Evolutionary conservation across 176 grass and related monocot genomes (phyloP).

Genomic region (Alopecurus myosuroides): DNA sequence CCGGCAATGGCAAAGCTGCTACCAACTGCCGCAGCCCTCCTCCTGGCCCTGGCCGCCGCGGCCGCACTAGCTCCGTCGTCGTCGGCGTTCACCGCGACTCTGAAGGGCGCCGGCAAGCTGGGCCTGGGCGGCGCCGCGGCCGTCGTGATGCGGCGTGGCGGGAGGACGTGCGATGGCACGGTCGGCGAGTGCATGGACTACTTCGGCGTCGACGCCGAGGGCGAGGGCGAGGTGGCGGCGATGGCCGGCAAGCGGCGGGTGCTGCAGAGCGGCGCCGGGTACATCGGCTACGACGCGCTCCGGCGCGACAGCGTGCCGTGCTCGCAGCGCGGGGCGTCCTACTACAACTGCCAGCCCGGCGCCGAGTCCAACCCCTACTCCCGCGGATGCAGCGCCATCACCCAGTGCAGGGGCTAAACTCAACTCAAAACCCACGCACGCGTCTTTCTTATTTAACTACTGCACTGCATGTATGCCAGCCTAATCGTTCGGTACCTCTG

Average conservation of each 20-base stretch:
- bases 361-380: slow-evolving; percentile 62
- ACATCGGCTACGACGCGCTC: slow-evolving; percentile 85
- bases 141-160: slow-evolving; percentile 26
- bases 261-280: slow-evolving; percentile 44
- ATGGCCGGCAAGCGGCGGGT: slow-evolving; percentile 39
- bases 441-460: background rate
- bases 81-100: background rate
- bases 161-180: slow-evolving; percentile 34
- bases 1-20: background rate
- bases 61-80: background rate
- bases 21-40: background rate
- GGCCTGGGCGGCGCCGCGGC: background rate
- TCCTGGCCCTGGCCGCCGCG: background rate
- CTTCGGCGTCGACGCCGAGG: slow-evolving; percentile 26
- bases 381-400: slow-evolving; percentile 66
- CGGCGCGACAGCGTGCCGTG: slow-evolving; percentile 56
- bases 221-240: slow-evolving; percentile 5
- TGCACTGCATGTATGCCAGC: background rate
- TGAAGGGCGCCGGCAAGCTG: background rate
- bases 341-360: slow-evolving; percentile 92
- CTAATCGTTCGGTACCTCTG: background rate
- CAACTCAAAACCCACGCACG: too few relatives aligned
- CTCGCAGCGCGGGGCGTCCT: slow-evolving; percentile 67
- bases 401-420: slow-evolving; percentile 43
- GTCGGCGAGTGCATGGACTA: slow-evolving; percentile 45